Conservation (phyloP, 2,329 filamentous ascomycete species). For the Lachnellula subtilissima region DNA sequence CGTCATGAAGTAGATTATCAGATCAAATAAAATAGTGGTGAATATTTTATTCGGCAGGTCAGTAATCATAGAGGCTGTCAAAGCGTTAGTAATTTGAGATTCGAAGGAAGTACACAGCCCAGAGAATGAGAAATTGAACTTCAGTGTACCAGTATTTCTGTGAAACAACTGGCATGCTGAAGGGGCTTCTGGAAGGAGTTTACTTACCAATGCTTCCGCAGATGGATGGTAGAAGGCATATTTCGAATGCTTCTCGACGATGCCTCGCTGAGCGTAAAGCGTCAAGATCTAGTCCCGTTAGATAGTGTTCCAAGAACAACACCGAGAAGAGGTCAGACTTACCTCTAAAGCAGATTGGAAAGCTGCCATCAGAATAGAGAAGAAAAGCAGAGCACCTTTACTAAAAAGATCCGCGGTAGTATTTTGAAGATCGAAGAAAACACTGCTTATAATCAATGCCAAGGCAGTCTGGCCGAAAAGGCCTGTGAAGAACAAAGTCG, state of each 20-base stretch:
- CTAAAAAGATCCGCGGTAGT: conserved; percentile 56
- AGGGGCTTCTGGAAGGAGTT: not conserved
- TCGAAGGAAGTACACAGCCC: no score
- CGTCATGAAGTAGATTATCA: conserved; percentile 81
- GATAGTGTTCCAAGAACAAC: not conserved
- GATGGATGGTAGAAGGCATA: conserved; percentile 90
- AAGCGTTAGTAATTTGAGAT: not conserved
- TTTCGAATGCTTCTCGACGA: conserved; percentile 82
- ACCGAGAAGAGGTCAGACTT: not conserved
- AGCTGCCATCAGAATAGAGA: conserved; percentile 61
- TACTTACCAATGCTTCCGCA: conserved; percentile 63
- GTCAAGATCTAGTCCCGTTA: conserved; percentile 52
- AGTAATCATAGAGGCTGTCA: conserved; percentile 68
- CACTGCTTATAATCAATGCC: conserved; percentile 54
- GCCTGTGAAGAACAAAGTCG: conserved; percentile 58
- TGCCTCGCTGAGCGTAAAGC: conserved; percentile 79
- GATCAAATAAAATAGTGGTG: conserved; percentile 63
- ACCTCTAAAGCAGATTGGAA: conserved; percentile 56
- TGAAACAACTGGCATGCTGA: no score
- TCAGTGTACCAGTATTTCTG: no score
- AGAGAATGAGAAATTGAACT: no score
- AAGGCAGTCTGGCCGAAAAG: conserved; percentile 37
- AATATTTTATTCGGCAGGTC: conserved; percentile 78
- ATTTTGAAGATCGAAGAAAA: conserved; percentile 57
- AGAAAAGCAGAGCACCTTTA: conserved; percentile 61